Evolutionary conservation across 768 basidiomycete genomes (phyloP).

Genomic region (Hygrocybe coccinea): DNA sequence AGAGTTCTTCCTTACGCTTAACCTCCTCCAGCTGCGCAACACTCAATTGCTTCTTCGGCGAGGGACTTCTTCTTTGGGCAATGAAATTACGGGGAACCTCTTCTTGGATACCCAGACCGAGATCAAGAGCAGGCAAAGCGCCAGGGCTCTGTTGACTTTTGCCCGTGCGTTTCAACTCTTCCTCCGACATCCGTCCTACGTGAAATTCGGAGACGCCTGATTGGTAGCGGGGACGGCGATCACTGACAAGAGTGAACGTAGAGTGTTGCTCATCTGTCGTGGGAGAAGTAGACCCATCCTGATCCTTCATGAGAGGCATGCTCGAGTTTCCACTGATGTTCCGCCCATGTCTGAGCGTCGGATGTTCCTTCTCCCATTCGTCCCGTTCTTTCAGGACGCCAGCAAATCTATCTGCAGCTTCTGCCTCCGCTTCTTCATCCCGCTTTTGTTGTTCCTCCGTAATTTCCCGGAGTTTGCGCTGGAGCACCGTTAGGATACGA

Average conservation of each 20-base stretch:
- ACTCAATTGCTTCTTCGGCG: slow-evolving; percentile 28
- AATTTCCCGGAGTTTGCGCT: slow-evolving; percentile 75
- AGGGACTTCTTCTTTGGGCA: slow-evolving; percentile 37
- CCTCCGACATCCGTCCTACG: slow-evolving; percentile 55
- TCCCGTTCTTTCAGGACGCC: slow-evolving; percentile 63
- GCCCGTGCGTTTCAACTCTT: slow-evolving; percentile 52
- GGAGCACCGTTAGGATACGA: slow-evolving; percentile 75
- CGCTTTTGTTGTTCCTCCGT: slow-evolving; percentile 64
- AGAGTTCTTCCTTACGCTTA: slow-evolving; percentile 63
- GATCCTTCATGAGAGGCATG: slow-evolving; percentile 63
- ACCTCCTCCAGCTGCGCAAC: slow-evolving; percentile 51
- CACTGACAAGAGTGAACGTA: slow-evolving; percentile 46
- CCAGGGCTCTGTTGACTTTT: slow-evolving; percentile 49
- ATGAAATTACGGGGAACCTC: slow-evolving; percentile 73
- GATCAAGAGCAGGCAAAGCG: slow-evolving; percentile 65
- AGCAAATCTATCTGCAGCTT: slow-evolving; percentile 65
- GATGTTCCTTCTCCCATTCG: slow-evolving; percentile 87
- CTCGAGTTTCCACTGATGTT: slow-evolving; percentile 60
- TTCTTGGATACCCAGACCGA: slow-evolving; percentile 68
- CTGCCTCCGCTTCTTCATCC: slow-evolving; percentile 71
- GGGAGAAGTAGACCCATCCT: slow-evolving; percentile 45
- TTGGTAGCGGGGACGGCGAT: slow-evolving; percentile 51
- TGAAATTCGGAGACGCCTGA: slow-evolving; percentile 75
- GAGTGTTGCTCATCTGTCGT: slow-evolving; percentile 44
- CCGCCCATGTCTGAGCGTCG: slow-evolving; percentile 54